Evolutionary conservation across 805 yeast genomes (phyloP).

Genomic region (Ogataea populi-albae): DNA sequence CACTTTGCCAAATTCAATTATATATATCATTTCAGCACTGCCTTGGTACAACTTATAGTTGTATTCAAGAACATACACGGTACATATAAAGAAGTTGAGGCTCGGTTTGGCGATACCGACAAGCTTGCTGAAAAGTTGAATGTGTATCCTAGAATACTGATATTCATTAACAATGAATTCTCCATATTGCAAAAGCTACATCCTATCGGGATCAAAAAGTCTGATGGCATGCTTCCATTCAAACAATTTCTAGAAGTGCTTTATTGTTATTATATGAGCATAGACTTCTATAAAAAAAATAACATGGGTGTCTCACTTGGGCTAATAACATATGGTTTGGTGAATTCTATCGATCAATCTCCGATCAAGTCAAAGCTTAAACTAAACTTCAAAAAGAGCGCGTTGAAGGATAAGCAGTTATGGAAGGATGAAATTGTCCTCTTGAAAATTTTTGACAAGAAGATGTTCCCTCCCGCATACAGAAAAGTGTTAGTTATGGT

Average conservation of each 20-base stretch:
- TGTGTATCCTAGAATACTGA: constrained; percentile 20
- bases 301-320: constrained; percentile 27
- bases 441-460: constrained; percentile 10
- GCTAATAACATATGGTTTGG: constrained; percentile 24
- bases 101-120: constrained; percentile 24
- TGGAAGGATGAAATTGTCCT: constrained; percentile 21
- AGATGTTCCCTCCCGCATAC: constrained; percentile 18
- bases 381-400: constrained; percentile 10
- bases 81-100: constrained; percentile 19
- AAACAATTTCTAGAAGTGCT: constrained; percentile 18
- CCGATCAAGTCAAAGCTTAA: constrained; percentile 25
- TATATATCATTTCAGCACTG: constrained; percentile 17
- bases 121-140: constrained; percentile 22
- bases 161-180: constrained; percentile 24
- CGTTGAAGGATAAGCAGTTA: constrained; percentile 19
- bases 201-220: too few relatives aligned
- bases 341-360: constrained; percentile 25
- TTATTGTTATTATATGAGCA: constrained; percentile 25
- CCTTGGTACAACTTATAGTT: constrained; percentile 23
- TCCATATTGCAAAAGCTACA: constrained; percentile 11
- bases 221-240: too few relatives aligned
- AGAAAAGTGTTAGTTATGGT: constrained; percentile 16
- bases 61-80: constrained; percentile 22
- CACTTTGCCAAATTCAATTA: constrained; percentile 11
- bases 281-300: constrained; percentile 25